Conservation (phyloP, 768 basidiomycete species). For the Rhodotorula diobovata region DNA sequence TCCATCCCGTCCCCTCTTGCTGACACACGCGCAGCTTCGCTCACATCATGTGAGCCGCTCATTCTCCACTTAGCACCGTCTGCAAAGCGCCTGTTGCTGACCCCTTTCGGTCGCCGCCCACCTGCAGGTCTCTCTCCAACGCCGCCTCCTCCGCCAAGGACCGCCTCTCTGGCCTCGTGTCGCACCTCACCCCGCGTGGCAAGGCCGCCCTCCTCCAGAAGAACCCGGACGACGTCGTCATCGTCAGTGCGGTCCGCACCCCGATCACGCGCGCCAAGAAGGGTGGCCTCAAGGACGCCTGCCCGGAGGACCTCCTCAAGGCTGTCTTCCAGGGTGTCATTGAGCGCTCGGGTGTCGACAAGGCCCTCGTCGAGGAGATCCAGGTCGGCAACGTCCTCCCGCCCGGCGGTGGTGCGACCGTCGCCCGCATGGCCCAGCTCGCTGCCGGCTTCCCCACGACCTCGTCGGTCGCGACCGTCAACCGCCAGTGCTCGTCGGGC, state of each 20-base stretch:
- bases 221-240: slow-evolving; percentile 56
- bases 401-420: slow-evolving; percentile 70
- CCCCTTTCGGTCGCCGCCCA: no score
- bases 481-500: slow-evolving; percentile 89
- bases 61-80: background rate
- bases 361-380: slow-evolving; percentile 39
- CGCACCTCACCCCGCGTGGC: slow-evolving; percentile 30
- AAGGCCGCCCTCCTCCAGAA: slow-evolving; percentile 20
- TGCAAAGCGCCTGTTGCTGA: background rate
- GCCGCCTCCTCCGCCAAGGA: slow-evolving; percentile 18
- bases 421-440: slow-evolving; percentile 79
- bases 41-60: no score
- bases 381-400: slow-evolving; percentile 74
- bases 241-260: slow-evolving; percentile 80
- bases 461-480: slow-evolving; percentile 83
- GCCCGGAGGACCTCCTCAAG: slow-evolving; percentile 76
- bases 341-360: slow-evolving; percentile 53
- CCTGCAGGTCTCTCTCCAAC: background rate
- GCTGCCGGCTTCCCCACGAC: slow-evolving; percentile 80
- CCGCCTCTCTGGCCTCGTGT: slow-evolving; percentile 28
- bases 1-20: no score
- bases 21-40: no score
- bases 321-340: slow-evolving; percentile 74
- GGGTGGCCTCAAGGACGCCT: slow-evolving; percentile 82
- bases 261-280: slow-evolving; percentile 81